Evolutionary conservation across 2,329 filamentous ascomycete species (phyloP), one percentile per base, ranked within the genome.

Genomic region (Cladosporium sp.): DNA sequence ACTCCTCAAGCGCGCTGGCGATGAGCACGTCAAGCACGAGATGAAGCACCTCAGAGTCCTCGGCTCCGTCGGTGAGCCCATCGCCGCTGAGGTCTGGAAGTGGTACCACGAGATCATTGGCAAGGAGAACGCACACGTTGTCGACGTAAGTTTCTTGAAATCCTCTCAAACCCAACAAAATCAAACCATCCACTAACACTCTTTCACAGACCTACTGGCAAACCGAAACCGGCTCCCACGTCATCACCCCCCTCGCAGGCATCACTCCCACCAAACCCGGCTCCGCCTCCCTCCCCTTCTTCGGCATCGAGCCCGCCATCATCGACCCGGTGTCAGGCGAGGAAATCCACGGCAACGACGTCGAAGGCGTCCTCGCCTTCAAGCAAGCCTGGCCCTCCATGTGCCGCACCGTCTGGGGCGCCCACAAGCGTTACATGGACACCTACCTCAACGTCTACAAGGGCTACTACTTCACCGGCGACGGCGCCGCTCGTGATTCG

Each of bases 311-410:
- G 80, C 93, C 95, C 64, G 93, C 92, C 65, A 97, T 99, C 77
- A 94, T 99, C 78, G 95, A 99, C 79, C 95, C 95, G 13, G 91
- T 98, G 57, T 94, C 92, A 8, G 95, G 95, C 67, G 89, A 95
- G 74, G 95, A 98, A 82, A 90, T 98, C 70, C 85, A 90, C 74
- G 95, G 95, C 67, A 98, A 98, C 78, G 93, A 98, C 78, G 94
- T 98, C 66, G 95, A 99, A 82, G 95, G 95, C 78, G 94, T 98
- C 32, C 83, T 99, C 67, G 93, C 92, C 59, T 96, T 99, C 84
- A 98, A 97, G 86, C 92, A 98, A 82, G 84, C 95, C 65, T 99
- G 95, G 95, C 95, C 95, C 26, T 97, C 92, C 79, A 98, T 99
- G 93, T 92, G 94, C 61, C 91, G 95, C 70, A 99, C 95, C 28